A percentile compares a stretch with the other conserved stretches of the same genome.
phyloP scores from a whole-genome alignment of 2,329 filamentous ascomycete genomes.

The Pezicula radicicola region DNA sequence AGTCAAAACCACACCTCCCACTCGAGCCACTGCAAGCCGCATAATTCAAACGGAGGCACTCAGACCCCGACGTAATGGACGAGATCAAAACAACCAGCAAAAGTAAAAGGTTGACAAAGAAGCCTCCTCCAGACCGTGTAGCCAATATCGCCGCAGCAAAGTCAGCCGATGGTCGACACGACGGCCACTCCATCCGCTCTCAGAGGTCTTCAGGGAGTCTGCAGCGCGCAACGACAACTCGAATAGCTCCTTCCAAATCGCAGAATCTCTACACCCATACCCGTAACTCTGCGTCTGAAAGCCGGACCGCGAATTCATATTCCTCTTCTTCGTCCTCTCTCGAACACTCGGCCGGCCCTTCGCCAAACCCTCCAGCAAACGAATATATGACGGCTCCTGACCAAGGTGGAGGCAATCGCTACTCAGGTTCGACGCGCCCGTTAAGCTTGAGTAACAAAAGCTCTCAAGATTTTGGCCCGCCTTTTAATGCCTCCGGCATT shows the following conservation, averaged over 20 bases:
- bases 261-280: slow-evolving; percentile 25
- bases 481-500: slow-evolving; percentile 62
- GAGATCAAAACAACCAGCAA: background rate
- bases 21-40: background rate
- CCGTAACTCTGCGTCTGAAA: slow-evolving; percentile 39
- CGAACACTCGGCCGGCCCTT: slow-evolving; percentile 22
- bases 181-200: slow-evolving; percentile 56
- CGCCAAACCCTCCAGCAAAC: slow-evolving; percentile 22
- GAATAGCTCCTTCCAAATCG: slow-evolving; percentile 31
- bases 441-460: slow-evolving; percentile 37
- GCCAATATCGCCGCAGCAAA: slow-evolving; percentile 36
- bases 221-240: slow-evolving; percentile 58
- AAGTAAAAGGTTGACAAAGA: slow-evolving; percentile 49
- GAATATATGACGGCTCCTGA: slow-evolving; percentile 19
- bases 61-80: background rate
- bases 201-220: slow-evolving; percentile 63
- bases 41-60: slow-evolving; percentile 1
- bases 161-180: slow-evolving; percentile 46
- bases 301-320: slow-evolving; percentile 40
- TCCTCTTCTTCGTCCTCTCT: slow-evolving; percentile 31
- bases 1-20: background rate
- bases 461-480: slow-evolving; percentile 60
- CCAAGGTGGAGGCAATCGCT: slow-evolving; percentile 24
- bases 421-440: slow-evolving; percentile 33
- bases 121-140: slow-evolving; percentile 41